Conservation (phyloP, 345 rosid species). For the Draba incana region DNA sequence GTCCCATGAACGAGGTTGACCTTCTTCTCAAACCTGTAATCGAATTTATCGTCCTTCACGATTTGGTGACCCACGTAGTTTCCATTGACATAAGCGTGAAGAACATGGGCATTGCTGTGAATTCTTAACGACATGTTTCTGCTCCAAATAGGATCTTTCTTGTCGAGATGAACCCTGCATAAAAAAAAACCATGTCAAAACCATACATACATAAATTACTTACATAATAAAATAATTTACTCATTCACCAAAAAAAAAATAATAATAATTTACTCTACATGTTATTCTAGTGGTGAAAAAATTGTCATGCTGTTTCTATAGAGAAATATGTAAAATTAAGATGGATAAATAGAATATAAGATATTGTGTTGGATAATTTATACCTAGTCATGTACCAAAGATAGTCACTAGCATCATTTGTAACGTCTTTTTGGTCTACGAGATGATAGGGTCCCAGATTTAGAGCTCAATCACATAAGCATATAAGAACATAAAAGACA, state of each 20-base stretch:
- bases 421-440: slow-evolving; percentile 59
- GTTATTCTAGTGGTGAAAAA: neutral
- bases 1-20: slow-evolving; percentile 39
- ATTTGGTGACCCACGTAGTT: slow-evolving; percentile 44
- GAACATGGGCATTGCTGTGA: slow-evolving; percentile 54
- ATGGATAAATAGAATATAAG: neutral
- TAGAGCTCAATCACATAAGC: too few relatives aligned
- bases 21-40: slow-evolving; percentile 39
- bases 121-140: slow-evolving; percentile 49
- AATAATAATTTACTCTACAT: neutral
- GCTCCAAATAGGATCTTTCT: slow-evolving; percentile 55
- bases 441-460: too few relatives aligned
- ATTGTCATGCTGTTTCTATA: neutral
- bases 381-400: slow-evolving; percentile 81
- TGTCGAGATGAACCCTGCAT: slow-evolving; percentile 43
- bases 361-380: slow-evolving; percentile 13
- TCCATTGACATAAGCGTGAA: slow-evolving; percentile 68
- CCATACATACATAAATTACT: neutral
- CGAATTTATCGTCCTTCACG: slow-evolving; percentile 28
- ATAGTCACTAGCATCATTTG: slow-evolving; percentile 62
- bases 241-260: too few relatives aligned
- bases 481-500: too few relatives aligned
- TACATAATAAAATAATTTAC: neutral
- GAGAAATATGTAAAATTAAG: neutral
- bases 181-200: neutral